Base-by-base conservation (phyloP, 768 basidiomycete species). In the Hypsizygus marmoreus region DNA sequence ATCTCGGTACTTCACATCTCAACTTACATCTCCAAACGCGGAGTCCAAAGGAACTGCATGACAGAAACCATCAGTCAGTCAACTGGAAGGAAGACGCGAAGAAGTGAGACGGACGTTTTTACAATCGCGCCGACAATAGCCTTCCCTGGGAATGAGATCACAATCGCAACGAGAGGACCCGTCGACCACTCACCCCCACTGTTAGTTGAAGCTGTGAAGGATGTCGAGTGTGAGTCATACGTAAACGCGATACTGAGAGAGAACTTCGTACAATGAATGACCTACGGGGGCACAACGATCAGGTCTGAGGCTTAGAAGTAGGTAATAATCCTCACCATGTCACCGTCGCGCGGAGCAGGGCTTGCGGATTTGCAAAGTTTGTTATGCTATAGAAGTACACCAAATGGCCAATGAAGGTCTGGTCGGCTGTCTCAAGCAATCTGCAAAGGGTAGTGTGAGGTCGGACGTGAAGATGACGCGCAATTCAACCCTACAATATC, bases 1-100 rank as follows among this genome's bases (percentile, higher is more conserved):
- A 31, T 6, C 23, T 12, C 3, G 6, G 13, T 39, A 12, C 10
- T 22, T 14, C 4, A 36, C 12, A 25, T 29, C 5, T 13, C 16
- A 16, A 58, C 73, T 54, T 57, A 85, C 84, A 86, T 64, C 83
- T 63, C 78, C 81, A 86, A 16, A 86, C 84, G 20, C 82, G 74
- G 40, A 82, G 58, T 0, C 72, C 75, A 45, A 84, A 85, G 39
- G 73, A 72, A 24, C 82, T 84, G 41, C n/a, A 47, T 14, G 24
- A 17, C 26, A 20, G 22, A 17, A 10, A 6, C 40, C n/a, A 14
- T 51, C 17, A 49, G 44, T 29, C 12, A 33, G 34, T n/a, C n/a
- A 39, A 34, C 29, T 47, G 35, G 13, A 25, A 35, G 16, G 31
- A 31, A 5, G 24, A 20, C 19, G 25, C 13, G 22, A 40, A 23